These are phyloP conservation scores for Globisporangium yorkense DNA, from an alignment of 352 stramenopile genomes.

Conservation along the genomic window DNA sequence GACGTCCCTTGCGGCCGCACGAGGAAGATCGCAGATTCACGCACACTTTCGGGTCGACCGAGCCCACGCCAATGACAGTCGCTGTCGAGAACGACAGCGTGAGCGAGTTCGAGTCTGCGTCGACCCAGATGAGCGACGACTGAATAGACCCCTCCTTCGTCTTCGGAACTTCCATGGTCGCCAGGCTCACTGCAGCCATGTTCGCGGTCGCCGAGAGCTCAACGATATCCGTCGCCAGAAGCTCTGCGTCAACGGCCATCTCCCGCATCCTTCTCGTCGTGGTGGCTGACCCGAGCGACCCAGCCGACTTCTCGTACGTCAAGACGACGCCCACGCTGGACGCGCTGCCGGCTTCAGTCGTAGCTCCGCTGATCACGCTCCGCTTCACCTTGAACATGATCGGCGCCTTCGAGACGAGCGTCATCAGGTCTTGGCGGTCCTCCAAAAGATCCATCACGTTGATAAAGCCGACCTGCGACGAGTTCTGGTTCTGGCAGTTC, in stretches of 20 bases:
- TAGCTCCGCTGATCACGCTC: constrained; percentile 57
- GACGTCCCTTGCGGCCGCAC: constrained; percentile 43
- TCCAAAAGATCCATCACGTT: constrained; percentile 54
- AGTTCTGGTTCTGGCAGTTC: constrained; percentile 34
- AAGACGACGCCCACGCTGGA: constrained; percentile 40
- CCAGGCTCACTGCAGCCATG: constrained; percentile 46
- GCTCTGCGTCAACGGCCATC: constrained; percentile 28
- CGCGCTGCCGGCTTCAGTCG: constrained; percentile 19
- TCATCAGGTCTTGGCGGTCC: constrained; percentile 46
- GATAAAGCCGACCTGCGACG: constrained; percentile 54
- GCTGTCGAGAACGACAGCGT: constrained; percentile 78
- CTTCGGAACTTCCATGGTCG: constrained; percentile 46
- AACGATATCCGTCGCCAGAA: constrained; percentile 9
- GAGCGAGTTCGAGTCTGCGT: constrained; percentile 51
- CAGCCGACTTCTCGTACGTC: constrained; percentile 45
- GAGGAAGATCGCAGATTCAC: constrained; percentile 49
- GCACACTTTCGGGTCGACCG: constrained; percentile 61
- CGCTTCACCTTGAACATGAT: constrained; percentile 50
- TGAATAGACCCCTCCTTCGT: constrained; percentile 40
- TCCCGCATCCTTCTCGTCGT: constrained; percentile 37
- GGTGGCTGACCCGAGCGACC: constrained; percentile 24
- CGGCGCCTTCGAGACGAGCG: constrained; percentile 32
- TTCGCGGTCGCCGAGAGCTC: constrained; percentile 16
- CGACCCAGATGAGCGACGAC: constrained; percentile 74
- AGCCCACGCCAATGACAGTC: constrained; percentile 57